phyloP scores from a whole-genome alignment of 495 filamentous ascomycete species.

The Daldinia grandis region DNA sequence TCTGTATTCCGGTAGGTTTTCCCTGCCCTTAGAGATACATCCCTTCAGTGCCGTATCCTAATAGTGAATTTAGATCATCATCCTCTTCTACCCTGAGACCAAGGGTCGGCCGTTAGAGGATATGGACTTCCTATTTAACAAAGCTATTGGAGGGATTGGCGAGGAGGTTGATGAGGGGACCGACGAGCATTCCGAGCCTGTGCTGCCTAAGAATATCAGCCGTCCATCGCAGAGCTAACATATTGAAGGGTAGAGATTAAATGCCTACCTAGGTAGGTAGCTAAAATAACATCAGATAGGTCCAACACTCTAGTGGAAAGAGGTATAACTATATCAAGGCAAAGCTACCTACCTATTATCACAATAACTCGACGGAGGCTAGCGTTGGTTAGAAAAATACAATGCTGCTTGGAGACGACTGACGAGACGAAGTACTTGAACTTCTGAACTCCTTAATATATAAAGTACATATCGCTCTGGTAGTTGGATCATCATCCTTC shows the following conservation, averaged over 20 bases:
- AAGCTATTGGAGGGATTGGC: not conserved
- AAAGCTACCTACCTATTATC: not conserved
- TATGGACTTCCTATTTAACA: slow-evolving; percentile 60
- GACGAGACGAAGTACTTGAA: not conserved
- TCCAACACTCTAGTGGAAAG: not conserved
- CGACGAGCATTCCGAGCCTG: slow-evolving; percentile 34
- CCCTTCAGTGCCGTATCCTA: not conserved
- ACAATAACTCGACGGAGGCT: not conserved
- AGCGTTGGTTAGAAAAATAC: not conserved
- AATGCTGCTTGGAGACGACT: not conserved
- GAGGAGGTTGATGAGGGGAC: slow-evolving; percentile 21
- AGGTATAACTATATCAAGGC: not conserved
- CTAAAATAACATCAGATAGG: no score
- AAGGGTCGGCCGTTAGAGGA: slow-evolving; percentile 61
- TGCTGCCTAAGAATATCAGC: slow-evolving; percentile 31
- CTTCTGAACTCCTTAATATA: not conserved
- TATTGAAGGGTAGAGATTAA: not conserved
- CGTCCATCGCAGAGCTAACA: slow-evolving; percentile 18
- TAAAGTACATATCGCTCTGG: not conserved
- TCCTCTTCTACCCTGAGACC: slow-evolving; percentile 63
- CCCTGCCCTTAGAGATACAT: not conserved
- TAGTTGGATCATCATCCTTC: not conserved
- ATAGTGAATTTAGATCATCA: slow-evolving; percentile 46
- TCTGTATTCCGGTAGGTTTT: slow-evolving; percentile 55
- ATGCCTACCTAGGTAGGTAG: no score